Conservation (phyloP, 352 stramenopile genomes). For the Pythium sukuiense region DNA sequence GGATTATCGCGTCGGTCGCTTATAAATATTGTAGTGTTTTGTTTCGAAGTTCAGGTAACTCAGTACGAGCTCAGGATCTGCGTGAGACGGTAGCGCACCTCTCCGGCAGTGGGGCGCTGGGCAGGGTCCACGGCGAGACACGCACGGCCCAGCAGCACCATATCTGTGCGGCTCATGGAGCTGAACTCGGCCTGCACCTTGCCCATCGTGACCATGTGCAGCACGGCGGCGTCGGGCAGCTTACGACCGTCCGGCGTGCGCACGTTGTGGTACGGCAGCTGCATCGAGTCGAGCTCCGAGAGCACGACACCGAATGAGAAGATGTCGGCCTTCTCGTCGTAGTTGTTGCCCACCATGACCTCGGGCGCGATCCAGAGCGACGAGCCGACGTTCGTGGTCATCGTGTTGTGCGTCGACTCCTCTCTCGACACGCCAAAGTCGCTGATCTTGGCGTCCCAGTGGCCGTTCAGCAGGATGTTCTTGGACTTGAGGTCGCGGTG, state of each 20-base stretch:
- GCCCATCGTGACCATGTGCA: conserved; percentile 38
- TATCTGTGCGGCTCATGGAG: conserved; percentile 21
- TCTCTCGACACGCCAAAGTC: conserved; percentile 61
- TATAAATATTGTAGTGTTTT: conserved; percentile 9
- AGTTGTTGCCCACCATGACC: conserved; percentile 34
- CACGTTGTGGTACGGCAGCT: conserved; percentile 29
- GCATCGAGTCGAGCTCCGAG: conserved; percentile 24
- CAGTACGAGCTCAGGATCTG: conserved; percentile 28
- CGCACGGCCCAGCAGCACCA: conserved; percentile 28
- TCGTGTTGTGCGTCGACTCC: conserved; percentile 34
- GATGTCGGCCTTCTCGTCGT: conserved; percentile 34
- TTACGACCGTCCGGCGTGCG: conserved; percentile 25
- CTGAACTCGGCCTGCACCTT: conserved; percentile 33
- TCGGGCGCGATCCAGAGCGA: conserved; percentile 58
- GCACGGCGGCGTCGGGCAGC: conserved; percentile 30
- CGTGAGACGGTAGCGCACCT: conserved; percentile 21
- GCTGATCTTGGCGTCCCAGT: conserved; percentile 50
- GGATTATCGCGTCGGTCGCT: too few relatives aligned
- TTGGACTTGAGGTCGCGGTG: conserved; percentile 88
- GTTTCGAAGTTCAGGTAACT: neutral
- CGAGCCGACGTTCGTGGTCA: conserved; percentile 49
- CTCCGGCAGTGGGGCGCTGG: conserved; percentile 24
- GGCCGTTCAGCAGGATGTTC: conserved; percentile 67
- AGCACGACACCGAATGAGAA: conserved; percentile 28
- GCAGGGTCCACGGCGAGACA: conserved; percentile 33